Evolutionary conservation across 2,329 filamentous ascomycete species (phyloP), one percentile per base, ranked within the genome.

Genomic region (Macrophomina phaseolina): DNA sequence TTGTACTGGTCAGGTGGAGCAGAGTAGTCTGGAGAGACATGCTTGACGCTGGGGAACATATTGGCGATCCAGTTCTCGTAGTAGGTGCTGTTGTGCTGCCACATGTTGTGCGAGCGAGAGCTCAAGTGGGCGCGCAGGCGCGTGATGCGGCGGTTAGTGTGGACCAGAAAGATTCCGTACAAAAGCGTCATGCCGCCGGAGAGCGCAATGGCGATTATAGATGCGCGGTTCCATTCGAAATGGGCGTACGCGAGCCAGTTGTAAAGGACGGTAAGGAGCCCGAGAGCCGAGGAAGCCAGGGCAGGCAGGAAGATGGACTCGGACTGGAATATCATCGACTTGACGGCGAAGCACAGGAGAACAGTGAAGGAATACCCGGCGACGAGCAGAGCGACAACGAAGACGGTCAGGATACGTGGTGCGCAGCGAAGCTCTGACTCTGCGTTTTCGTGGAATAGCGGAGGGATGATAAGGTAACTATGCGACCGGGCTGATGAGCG

Each of bases 391-490:
- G 81, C 79, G 69, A 83, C 77, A 30, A 82, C 78, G 67, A 84
- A 80, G 60, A 83, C 81, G 3, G 77, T 78, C 6, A 84, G 70
- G 4, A 78, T 78, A 0, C 75, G 74, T 56, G 76, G 73, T 66
- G 75, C 78, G 64, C 83, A 75, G 62, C 77, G 77, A 32, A 83
- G 74, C 38, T 30, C 23, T 7, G 5, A 18, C 42, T 79, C 68
- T 9, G 74, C 60, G 16, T 79, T 70, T 30, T 73, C 75, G 60
- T 81, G 79, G 72, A 82, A 85, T 64, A 83, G 80, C 32, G 79
- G 77, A 6, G 82, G 81, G 23, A 85, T 76, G 65, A 84, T 81
- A 40, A 85, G 77, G 71, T 81, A 85, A 62, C 82, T 83, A 64
- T 46, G 67, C 30, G 45, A 23, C 49, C 51, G 55, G n/a, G 52